Conservation (phyloP, 805 yeast genomes). For the Schwanniomyces yamadae region DNA sequence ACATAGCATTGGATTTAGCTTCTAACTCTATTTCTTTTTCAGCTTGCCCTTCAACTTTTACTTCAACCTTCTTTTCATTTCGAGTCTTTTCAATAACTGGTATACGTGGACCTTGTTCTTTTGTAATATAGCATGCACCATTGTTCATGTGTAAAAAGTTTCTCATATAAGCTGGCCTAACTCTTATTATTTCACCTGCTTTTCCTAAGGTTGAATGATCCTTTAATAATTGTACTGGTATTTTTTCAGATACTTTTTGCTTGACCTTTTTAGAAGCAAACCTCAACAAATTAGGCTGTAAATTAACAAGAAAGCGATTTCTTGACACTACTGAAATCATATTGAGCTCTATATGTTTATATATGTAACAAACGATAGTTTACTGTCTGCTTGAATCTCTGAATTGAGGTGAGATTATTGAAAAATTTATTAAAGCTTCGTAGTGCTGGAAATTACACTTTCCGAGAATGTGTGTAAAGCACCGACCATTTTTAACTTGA, state of each 20-base stretch:
- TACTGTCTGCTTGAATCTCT: conserved; percentile 2
- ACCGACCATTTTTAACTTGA: too few relatives aligned
- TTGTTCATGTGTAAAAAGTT: conserved; percentile 67
- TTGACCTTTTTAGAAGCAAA: conserved; percentile 4
- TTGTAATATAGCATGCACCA: conserved; percentile 68
- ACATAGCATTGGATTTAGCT: conserved; percentile 24
- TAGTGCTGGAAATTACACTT: conserved; percentile 5
- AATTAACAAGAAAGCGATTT: neutral
- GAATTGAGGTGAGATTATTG: conserved; percentile 3
- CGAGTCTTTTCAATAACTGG: conserved; percentile 34
- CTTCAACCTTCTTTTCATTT: conserved; percentile 10
- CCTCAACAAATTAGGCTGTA: conserved; percentile 2
- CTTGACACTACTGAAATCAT: neutral
- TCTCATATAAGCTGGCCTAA: conserved; percentile 80
- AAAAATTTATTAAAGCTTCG: conserved; percentile 3
- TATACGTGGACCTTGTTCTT: conserved; percentile 34
- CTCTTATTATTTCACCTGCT: conserved; percentile 71
- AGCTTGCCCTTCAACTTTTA: conserved; percentile 6
- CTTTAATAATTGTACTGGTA: conserved; percentile 71
- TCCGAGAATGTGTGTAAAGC: too few relatives aligned
- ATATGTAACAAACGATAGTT: too few relatives aligned
- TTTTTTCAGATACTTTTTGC: conserved; percentile 30
- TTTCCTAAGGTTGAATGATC: conserved; percentile 65
- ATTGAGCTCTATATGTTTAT: too few relatives aligned
- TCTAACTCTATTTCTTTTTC: conserved; percentile 8